Evolutionary conservation across 805 yeast genomes (phyloP).

Genomic region (Pichia eremophila): DNA sequence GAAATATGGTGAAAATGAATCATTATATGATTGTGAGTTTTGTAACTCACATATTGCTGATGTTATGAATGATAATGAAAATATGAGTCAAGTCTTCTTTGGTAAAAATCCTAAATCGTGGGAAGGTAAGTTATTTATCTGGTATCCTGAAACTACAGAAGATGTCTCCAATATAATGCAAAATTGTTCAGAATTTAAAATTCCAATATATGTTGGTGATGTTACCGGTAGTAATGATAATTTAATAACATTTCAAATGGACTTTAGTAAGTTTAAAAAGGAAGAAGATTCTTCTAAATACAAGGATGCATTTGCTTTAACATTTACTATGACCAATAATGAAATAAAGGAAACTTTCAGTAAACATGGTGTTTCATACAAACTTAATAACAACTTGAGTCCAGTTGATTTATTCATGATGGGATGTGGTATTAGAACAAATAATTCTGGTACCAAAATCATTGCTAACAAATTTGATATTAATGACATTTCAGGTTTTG

Average conservation of each 20-base stretch:
- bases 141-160: slow-evolving; percentile 16
- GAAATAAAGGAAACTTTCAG: slow-evolving; percentile 4
- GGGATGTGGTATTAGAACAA: slow-evolving; percentile 13
- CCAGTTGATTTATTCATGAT: slow-evolving; percentile 15
- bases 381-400: neutral
- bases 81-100: slow-evolving; percentile 15
- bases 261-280: slow-evolving; percentile 12
- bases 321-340: neutral
- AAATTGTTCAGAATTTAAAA: slow-evolving; percentile 19
- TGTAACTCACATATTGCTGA: slow-evolving; percentile 15
- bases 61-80: slow-evolving; percentile 14
- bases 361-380: neutral
- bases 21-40: slow-evolving; percentile 6
- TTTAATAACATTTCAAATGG: slow-evolving; percentile 6
- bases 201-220: slow-evolving; percentile 16
- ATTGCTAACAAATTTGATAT: slow-evolving; percentile 9
- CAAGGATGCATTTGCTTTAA: slow-evolving; percentile 4
- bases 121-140: slow-evolving; percentile 10
- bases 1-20: slow-evolving; percentile 11
- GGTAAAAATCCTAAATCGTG: slow-evolving; percentile 14
- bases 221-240: slow-evolving; percentile 5
- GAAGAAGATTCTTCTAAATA: neutral
- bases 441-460: slow-evolving; percentile 3
- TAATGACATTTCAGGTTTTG: slow-evolving; percentile 8
- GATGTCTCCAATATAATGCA: slow-evolving; percentile 17